These are phyloP conservation scores for Hydrangea macrophylla DNA, from an alignment of 148 eudicot genomes.

Conservation along the genomic window DNA sequence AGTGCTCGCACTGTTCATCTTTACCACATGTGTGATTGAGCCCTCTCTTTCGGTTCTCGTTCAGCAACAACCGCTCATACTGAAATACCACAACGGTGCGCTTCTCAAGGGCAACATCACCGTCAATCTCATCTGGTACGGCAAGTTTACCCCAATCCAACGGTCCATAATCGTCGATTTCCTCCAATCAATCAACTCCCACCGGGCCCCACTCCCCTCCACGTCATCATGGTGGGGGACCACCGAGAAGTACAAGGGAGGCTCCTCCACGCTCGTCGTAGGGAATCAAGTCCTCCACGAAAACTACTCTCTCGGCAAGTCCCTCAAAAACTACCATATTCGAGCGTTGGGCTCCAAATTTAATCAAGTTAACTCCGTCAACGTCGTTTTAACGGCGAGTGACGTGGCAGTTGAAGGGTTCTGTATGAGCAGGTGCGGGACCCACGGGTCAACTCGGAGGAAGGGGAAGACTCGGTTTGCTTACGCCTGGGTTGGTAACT, in stretches of 20 bases:
- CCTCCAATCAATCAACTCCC: conserved; percentile 41
- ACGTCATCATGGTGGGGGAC: conserved; percentile 67
- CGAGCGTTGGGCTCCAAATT: conserved; percentile 27
- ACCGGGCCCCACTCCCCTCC: conserved; percentile 35
- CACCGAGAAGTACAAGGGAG: conserved; percentile 55
- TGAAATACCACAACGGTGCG: conserved; percentile 45
- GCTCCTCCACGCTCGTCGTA: conserved; percentile 29
- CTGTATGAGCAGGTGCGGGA: conserved; percentile 64
- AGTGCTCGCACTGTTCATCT: conserved; percentile 1
- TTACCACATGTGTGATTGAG: background rate
- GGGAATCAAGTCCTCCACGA: conserved; percentile 41
- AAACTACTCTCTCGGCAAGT: conserved; percentile 49
- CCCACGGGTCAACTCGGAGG: conserved; percentile 43
- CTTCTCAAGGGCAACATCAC: conserved; percentile 40
- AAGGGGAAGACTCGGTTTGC: conserved; percentile 22
- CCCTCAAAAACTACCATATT: conserved; percentile 31
- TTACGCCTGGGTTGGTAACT: conserved; percentile 59
- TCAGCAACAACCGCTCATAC: conserved; percentile 24
- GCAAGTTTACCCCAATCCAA: conserved; percentile 42
- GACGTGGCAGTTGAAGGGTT: conserved; percentile 71
- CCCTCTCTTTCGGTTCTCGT: conserved; percentile 24
- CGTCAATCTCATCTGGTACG: conserved; percentile 53
- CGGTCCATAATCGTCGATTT: conserved; percentile 29
- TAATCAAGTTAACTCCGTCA: conserved; percentile 19
- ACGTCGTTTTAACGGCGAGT: conserved; percentile 47